Evolutionary conservation across 371 early-diverging fungal genomes (phyloP), one percentile per base, ranked within the genome.

Genomic region (Haplosporangium sp.): DNA sequence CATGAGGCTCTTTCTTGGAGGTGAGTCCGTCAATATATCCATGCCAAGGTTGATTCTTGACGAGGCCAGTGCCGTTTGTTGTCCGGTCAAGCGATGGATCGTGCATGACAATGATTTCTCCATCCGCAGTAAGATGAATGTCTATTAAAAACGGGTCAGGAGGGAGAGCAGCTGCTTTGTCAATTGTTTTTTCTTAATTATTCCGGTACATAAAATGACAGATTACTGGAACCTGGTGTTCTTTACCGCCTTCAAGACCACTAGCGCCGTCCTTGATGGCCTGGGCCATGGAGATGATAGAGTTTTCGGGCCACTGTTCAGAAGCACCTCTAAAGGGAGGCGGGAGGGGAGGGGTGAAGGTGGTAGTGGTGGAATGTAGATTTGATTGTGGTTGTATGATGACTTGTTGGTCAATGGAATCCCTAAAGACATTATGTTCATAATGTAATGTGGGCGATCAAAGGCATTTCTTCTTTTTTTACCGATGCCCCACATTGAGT

Each of bases 101-200:
- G 67, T 91, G 91, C 86, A 91, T 84, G 79, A 91, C 85, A 40
- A 90, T 79, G 59, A 91, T 82, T 54, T 89, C 86, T 18, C 85
- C 85, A 73, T 91, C 91, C 53, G 83, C 81, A 29, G 86, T 89
- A 29, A 90, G 56, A 45, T 87, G 86, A 51, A 90, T 86, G 74
- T 90, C 90, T 86, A 52, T n/a, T 16, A 14, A 37, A n/a, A n/a
- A n/a, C n/a, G n/a, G n/a, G n/a, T n/a, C n/a, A n/a, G n/a, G n/a
- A n/a, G n/a, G n/a, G n/a, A n/a, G n/a, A n/a, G n/a, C n/a, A n/a
- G n/a, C n/a, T n/a, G n/a, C n/a, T n/a, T n/a, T n/a, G n/a, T n/a
- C n/a, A n/a, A n/a, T n/a, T n/a, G n/a, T n/a, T n/a, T n/a, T n/a
- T n/a, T n/a, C n/a, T n/a, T n/a, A n/a, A n/a, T n/a, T n/a, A n/a